Conservation (phyloP, 2,329 filamentous ascomycete species). For the Fusarium tanahbumbuense region DNA sequence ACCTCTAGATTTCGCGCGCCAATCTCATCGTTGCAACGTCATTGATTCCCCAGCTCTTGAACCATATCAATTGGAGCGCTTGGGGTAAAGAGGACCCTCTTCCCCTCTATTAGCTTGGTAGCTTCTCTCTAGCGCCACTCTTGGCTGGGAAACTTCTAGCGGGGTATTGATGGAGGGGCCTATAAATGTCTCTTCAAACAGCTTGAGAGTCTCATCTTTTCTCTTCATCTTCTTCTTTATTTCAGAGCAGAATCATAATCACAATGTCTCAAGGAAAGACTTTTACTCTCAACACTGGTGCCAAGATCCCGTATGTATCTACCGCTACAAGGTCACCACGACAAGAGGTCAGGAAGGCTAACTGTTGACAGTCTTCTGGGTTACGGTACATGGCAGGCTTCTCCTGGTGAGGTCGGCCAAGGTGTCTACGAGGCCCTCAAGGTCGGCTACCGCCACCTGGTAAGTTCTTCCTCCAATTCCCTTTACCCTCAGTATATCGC, state of each 20-base stretch:
- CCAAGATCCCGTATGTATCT: constrained; percentile 11
- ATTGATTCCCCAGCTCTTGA: constrained; percentile 4
- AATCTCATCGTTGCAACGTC: constrained; percentile 4
- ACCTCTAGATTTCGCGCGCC: not conserved
- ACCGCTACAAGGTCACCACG: not conserved
- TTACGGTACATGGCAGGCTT: constrained; percentile 22
- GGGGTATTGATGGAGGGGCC: not conserved
- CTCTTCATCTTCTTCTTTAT: not conserved
- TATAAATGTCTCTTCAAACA: constrained; percentile 3
- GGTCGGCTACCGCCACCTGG: constrained; percentile 65
- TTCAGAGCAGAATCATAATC: not conserved
- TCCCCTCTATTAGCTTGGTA: constrained; percentile 2
- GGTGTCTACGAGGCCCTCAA: constrained; percentile 62
- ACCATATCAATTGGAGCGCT: constrained; percentile 14
- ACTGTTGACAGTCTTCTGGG: not conserved
- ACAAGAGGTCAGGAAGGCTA: not conserved
- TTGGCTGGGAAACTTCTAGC: not conserved
- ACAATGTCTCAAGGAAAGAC: constrained; percentile 20
- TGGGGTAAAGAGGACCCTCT: not conserved
- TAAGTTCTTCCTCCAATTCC: no score
- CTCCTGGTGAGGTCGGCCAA: constrained; percentile 53
- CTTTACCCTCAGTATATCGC: no score
- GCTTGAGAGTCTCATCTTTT: not conserved
- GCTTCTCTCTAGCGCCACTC: not conserved
- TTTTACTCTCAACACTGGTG: constrained; percentile 10